A percentile compares a stretch with the other conserved stretches of the same genome.
phyloP scores from a whole-genome alignment of 2,329 filamentous ascomycete genomes.

The Epichloe typhina region DNA sequence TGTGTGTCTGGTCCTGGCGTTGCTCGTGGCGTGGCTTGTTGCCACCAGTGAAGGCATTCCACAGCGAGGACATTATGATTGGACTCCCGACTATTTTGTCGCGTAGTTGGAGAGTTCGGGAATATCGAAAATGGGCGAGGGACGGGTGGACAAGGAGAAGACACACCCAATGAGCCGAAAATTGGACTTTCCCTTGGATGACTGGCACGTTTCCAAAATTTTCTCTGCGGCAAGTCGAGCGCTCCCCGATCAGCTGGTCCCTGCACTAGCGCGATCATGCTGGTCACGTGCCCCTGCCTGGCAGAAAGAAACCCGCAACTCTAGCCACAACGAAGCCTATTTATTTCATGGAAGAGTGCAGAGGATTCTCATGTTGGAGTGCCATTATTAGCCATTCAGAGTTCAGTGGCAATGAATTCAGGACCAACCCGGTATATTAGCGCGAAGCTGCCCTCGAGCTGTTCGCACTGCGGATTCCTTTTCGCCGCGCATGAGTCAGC shows the following conservation, averaged over 20 bases:
- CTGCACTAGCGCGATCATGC: background rate
- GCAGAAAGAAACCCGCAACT: background rate
- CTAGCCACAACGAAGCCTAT: constrained; percentile 4
- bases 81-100: background rate
- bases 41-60: constrained; percentile 48
- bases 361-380: too few relatives aligned
- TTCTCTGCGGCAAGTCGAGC: constrained; percentile 5
- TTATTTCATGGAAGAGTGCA: background rate
- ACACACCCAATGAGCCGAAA: constrained; percentile 7
- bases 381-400: too few relatives aligned
- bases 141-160: constrained; percentile 5
- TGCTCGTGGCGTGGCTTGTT: constrained; percentile 35
- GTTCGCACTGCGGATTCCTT: too few relatives aligned
- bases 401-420: too few relatives aligned
- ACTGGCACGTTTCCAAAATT: constrained; percentile 5
- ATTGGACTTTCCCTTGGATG: background rate
- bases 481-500: too few relatives aligned
- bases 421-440: too few relatives aligned
- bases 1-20: constrained; percentile 16
- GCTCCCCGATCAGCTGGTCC: constrained; percentile 1
- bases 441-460: too few relatives aligned
- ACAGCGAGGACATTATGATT: constrained; percentile 41
- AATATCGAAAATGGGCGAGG: constrained; percentile 6
- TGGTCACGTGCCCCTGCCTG: too few relatives aligned
- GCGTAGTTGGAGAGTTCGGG: background rate